Base-by-base conservation (phyloP, 208 protist species). In the Naegleria lovaniensis region DNA sequence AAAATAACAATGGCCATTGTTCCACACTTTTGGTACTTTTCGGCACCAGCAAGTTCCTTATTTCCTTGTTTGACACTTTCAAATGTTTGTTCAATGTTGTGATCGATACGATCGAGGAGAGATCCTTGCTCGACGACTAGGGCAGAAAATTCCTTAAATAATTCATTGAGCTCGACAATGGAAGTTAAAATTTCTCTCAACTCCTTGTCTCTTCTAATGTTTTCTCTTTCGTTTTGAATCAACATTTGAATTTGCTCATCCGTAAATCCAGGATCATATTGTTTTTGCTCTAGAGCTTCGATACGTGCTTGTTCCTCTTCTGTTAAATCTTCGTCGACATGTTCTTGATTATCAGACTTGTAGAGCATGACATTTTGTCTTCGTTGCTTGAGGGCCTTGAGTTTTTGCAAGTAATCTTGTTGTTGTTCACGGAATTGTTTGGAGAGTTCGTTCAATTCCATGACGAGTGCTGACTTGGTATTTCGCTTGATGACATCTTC, bases 71-170 rank as follows among this genome's bases (percentile, higher is more conserved):
- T 38, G 7, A 67, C 85, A 67, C 41, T 4, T 25, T 33, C 51
- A n/a, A 25, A 29, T 40, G 48, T 67, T 38, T 59, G 48, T 38
- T 89, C 85, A 87, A 94, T 92, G 84, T 67, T 67, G 22, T 29
- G 55, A 67, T 67, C 55, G 22, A 94, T 94, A 29, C 93, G 86
- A 75, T 94, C 93, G 0, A 94, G 41, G 3, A 94, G 38, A 15
- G 93, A 92, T 58, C 93, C 93, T 76, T 94, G 93, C 38, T 93
- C 93, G 3, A 93, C 59, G 5, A 94, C 52, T 11, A 92, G 33
- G 39, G 43, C 33, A 33, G 40, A 67, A 52, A 93, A 88, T 52
- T 93, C 92, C 55, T 93, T 91, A 83, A 93, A 94, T 48, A 92
- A 38, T 76, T 93, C 84, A n/a, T 91, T 91, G 41, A 93, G 76